These are phyloP conservation scores for Thermothelomyces thermophilus DNA, from an alignment of 2,329 filamentous ascomycete species.

Conservation along the genomic window DNA sequence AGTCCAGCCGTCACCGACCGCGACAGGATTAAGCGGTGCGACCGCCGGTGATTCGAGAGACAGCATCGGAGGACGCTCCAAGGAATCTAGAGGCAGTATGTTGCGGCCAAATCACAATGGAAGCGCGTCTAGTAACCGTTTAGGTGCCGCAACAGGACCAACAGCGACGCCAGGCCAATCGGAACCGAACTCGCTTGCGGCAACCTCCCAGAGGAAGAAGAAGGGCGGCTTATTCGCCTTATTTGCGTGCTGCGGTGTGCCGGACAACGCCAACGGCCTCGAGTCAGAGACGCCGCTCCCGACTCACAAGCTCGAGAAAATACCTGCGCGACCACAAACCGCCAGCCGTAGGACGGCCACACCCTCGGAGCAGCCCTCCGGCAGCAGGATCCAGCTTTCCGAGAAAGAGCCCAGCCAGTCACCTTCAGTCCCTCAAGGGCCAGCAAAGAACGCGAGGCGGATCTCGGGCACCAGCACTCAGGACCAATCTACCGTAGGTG, in stretches of 20 bases:
- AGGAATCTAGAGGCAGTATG: constrained; percentile 59
- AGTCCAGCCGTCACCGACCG: constrained; percentile 52
- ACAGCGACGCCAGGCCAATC: constrained; percentile 44
- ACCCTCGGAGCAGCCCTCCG: constrained; percentile 43
- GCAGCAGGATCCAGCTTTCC: constrained; percentile 36
- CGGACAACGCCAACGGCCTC: constrained; percentile 51
- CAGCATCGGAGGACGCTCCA: constrained; percentile 58
- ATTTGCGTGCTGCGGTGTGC: constrained; percentile 60
- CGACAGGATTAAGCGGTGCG: constrained; percentile 53
- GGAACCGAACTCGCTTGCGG: constrained; percentile 46
- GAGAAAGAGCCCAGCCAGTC: constrained; percentile 43
- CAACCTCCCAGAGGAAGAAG: constrained; percentile 47
- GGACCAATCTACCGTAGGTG: constrained; percentile 37
- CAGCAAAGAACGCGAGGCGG: constrained; percentile 36
- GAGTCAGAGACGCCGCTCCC: constrained; percentile 49
- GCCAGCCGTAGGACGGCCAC: constrained; percentile 48
- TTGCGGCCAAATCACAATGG: constrained; percentile 57
- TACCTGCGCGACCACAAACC: constrained; percentile 48
- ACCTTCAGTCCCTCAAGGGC: constrained; percentile 31
- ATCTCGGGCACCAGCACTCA: constrained; percentile 41
- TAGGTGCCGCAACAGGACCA: constrained; percentile 47
- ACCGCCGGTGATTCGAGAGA: constrained; percentile 54
- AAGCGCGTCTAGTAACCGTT: constrained; percentile 60
- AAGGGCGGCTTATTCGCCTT: constrained; percentile 50
- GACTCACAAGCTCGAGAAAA: constrained; percentile 50